Evolutionary conservation across 495 filamentous ascomycete genomes (phyloP).

Genomic region (Trichoderma asperelloides): DNA sequence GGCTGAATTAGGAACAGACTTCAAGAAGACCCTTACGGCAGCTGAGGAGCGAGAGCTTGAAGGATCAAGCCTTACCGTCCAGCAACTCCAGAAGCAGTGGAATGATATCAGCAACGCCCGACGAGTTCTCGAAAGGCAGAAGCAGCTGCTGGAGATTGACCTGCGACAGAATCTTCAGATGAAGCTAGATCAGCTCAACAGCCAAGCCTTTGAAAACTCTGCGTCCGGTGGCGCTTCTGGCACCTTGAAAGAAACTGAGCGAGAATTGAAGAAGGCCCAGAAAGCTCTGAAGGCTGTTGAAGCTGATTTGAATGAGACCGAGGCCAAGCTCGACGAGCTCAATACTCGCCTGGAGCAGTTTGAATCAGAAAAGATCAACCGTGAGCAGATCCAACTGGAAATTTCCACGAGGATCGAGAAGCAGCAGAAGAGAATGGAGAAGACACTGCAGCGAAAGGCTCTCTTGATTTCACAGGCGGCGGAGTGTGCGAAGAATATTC

Average conservation of each 20-base stretch:
- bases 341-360: slow-evolving; percentile 51
- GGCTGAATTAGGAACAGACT: slow-evolving; percentile 71
- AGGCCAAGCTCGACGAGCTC: slow-evolving; percentile 58
- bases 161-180: slow-evolving; percentile 76
- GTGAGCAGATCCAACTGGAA: slow-evolving; percentile 60
- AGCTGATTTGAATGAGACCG: slow-evolving; percentile 59
- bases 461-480: slow-evolving; percentile 63
- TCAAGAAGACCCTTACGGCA: slow-evolving; percentile 80
- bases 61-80: slow-evolving; percentile 53
- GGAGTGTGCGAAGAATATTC: slow-evolving; percentile 79
- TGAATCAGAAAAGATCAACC: slow-evolving; percentile 54
- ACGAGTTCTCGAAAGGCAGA: slow-evolving; percentile 71
- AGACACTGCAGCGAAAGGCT: slow-evolving; percentile 78
- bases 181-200: slow-evolving; percentile 77
- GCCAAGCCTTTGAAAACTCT: slow-evolving; percentile 63
- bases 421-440: slow-evolving; percentile 85
- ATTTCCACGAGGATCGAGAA: slow-evolving; percentile 75
- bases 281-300: slow-evolving; percentile 54
- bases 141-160: slow-evolving; percentile 70
- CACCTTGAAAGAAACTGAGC: slow-evolving; percentile 68
- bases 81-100: slow-evolving; percentile 64
- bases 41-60: slow-evolving; percentile 79
- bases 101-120: slow-evolving; percentile 64
- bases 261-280: slow-evolving; percentile 69
- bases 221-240: slow-evolving; percentile 48